Evolutionary conservation across 1,284 basidiomycete genomes (phyloP).

Genomic region (Cronartium ribicola): DNA sequence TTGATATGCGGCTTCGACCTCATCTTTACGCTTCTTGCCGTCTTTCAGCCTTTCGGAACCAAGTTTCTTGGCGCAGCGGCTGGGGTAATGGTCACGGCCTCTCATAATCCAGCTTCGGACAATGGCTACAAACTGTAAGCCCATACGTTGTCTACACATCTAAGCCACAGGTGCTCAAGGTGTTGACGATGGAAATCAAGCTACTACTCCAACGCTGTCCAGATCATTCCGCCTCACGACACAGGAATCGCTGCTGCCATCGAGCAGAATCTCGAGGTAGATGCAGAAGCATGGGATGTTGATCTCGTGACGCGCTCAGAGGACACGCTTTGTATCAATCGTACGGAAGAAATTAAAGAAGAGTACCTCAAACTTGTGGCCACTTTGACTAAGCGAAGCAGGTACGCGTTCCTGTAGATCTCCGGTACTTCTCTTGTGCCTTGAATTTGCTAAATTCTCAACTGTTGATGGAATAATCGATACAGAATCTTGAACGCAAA

Average conservation of each 20-base stretch:
- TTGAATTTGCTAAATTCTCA: neutral
- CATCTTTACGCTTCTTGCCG: neutral
- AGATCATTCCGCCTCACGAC: constrained; percentile 79
- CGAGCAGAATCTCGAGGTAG: constrained; percentile 60
- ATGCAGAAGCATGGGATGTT: constrained; percentile 55
- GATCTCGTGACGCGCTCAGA: constrained; percentile 41
- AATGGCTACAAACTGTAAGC: constrained; percentile 73
- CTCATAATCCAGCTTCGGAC: constrained; percentile 54
- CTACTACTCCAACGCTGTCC: constrained; percentile 48
- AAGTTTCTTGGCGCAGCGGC: constrained; percentile 65
- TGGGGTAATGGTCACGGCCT: constrained; percentile 74
- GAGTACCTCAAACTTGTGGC: constrained; percentile 57
- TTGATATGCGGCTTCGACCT: neutral
- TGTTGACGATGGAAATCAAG: constrained; percentile 21
- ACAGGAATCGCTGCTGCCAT: constrained; percentile 66
- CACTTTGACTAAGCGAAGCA: constrained; percentile 51
- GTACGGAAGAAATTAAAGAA: constrained; percentile 60
- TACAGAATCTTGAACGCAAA: constrained; percentile 33
- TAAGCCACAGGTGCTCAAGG: constrained; percentile 14
- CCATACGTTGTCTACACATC: neutral
- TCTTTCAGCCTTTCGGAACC: constrained; percentile 67
- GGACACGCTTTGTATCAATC: constrained; percentile 55
- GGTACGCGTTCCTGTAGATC: constrained; percentile 1
- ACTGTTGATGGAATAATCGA: neutral
- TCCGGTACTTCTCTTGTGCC: neutral